A percentile compares a stretch with the other conserved stretches of the same genome.
Evolutionary conservation across 78 protist species (phyloP).

Genomic region (Fonticula alba): DNA sequence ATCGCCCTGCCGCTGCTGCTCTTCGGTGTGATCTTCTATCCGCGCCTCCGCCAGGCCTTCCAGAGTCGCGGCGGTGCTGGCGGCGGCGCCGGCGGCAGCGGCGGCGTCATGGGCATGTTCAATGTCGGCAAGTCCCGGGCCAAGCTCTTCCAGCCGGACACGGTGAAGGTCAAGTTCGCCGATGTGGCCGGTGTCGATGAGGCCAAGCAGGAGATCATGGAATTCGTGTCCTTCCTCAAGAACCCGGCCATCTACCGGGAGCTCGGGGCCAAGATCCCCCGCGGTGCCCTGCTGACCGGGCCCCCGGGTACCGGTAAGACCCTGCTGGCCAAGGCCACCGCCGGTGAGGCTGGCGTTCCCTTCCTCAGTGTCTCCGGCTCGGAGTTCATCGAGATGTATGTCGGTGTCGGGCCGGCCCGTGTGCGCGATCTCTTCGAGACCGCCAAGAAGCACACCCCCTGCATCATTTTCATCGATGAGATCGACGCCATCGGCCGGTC

Average conservation of each 20-base stretch:
- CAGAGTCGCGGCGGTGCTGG: no score
- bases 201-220: slow-evolving; percentile 94
- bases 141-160: no score
- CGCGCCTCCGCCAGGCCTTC: no score
- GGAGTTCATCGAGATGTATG: slow-evolving; percentile 95
- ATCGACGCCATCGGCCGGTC: slow-evolving; percentile 98
- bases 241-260: slow-evolving; percentile 98
- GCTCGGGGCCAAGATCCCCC: slow-evolving; percentile 97
- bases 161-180: slow-evolving; percentile 72
- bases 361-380: slow-evolving; percentile 97
- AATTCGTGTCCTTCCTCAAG: slow-evolving; percentile 91
- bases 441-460: slow-evolving; percentile 92
- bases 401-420: slow-evolving; percentile 97
- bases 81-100: no score
- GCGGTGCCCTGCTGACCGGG: slow-evolving; percentile 97
- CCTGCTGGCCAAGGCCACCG: slow-evolving; percentile 98
- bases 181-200: slow-evolving; percentile 96
- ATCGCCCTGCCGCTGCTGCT: no score
- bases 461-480: slow-evolving; percentile 99
- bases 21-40: no score
- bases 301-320: slow-evolving; percentile 96
- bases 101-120: no score
- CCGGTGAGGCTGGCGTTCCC: slow-evolving; percentile 94
- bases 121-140: no score
- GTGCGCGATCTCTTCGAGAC: slow-evolving; percentile 73